Evolutionary conservation across 768 basidiomycete genomes (phyloP).

Genomic region (Mycena amicta): DNA sequence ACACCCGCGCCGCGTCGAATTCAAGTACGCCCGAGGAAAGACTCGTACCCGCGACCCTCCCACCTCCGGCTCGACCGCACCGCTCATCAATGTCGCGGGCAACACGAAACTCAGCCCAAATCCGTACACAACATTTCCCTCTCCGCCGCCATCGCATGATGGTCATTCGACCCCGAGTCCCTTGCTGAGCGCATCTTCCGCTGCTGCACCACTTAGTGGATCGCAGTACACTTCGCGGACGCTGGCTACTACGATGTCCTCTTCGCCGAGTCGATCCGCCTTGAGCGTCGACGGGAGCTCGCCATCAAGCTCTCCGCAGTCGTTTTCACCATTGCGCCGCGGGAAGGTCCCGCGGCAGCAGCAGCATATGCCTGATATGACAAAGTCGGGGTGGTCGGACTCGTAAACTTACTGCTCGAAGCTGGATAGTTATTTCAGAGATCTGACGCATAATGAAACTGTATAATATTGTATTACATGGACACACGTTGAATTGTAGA

Average conservation of each 20-base stretch:
- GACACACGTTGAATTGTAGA: too few relatives aligned
- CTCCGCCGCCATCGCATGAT: slow-evolving; percentile 7
- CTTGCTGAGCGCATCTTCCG: too few relatives aligned
- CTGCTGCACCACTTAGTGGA: background rate
- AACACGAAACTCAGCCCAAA: slow-evolving; percentile 2
- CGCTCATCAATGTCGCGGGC: background rate
- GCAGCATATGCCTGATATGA: background rate
- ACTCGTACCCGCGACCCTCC: background rate
- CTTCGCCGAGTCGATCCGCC: background rate
- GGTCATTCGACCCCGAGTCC: background rate
- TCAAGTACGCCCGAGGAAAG: background rate
- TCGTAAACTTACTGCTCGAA: background rate
- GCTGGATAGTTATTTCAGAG: too few relatives aligned
- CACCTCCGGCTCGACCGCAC: slow-evolving; percentile 2
- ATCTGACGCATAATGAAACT: too few relatives aligned
- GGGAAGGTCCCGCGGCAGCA: background rate
- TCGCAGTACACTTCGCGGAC: too few relatives aligned
- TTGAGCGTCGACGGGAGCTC: background rate
- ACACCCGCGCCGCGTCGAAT: background rate
- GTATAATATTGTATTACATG: too few relatives aligned
- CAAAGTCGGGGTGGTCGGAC: slow-evolving; percentile 11
- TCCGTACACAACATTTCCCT: slow-evolving; percentile 9
- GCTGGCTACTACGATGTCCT: too few relatives aligned
- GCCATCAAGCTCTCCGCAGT: background rate
- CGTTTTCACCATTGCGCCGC: slow-evolving; percentile 1